Percentiles rank a stretch among this genome's conserved stretches.
These are phyloP conservation scores for Salix udensis DNA, from an alignment of 345 rosid species.

Conservation along the genomic window DNA sequence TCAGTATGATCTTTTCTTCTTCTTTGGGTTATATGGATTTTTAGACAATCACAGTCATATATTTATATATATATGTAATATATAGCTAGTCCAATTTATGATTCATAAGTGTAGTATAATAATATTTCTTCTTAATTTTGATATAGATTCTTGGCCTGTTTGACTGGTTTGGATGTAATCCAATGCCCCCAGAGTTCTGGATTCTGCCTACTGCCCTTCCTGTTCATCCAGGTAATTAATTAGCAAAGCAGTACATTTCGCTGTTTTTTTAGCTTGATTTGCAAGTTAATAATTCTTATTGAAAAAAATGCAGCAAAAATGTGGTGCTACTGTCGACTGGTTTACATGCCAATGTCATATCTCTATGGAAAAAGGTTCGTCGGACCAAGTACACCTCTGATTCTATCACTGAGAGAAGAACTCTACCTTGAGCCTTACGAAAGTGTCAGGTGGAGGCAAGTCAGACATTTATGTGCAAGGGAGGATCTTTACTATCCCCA, in stretches of 20 bases:
- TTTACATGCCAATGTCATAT: conserved; percentile 24
- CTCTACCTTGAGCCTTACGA: conserved; percentile 8
- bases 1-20: not conserved
- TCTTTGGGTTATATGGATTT: not conserved
- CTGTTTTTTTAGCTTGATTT: not conserved
- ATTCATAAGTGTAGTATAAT: too few species aligned
- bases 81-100: too few species aligned
- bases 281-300: not conserved
- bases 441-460: conserved; percentile 1
- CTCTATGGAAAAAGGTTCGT: conserved; percentile 23
- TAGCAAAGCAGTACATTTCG: not conserved
- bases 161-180: conserved; percentile 25
- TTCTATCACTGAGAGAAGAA: conserved; percentile 17
- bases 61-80: too few species aligned
- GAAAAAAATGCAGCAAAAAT: conserved; percentile 15
- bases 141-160: conserved; percentile 17
- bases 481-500: conserved; percentile 31
- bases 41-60: not conserved
- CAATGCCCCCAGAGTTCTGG: conserved; percentile 24
- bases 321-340: conserved; percentile 25
- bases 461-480: conserved; percentile 20
- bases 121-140: not conserved
- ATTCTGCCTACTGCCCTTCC: conserved; percentile 14
- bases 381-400: conserved; percentile 14
- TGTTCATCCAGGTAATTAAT: conserved; percentile 6